Percentiles rank a stretch among this genome's conserved stretches.
phyloP scores from a whole-genome alignment of 2,329 filamentous ascomycete species.

The Elsinoe australis region DNA sequence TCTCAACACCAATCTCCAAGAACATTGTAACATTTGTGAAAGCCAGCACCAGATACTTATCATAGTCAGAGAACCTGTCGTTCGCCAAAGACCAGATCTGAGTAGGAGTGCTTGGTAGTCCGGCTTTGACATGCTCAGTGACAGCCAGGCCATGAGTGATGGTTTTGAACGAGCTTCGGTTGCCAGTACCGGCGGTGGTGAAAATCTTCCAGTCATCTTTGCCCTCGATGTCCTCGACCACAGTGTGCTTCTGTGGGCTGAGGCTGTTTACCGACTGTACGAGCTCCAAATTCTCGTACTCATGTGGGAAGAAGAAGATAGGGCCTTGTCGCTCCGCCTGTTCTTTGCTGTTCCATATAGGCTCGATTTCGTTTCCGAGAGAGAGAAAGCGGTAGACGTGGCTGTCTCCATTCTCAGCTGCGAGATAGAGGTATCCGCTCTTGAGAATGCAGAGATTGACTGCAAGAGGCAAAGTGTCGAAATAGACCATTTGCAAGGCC shows the following conservation, averaged over 20 bases:
- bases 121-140: constrained; percentile 90
- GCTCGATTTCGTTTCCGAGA: constrained; percentile 85
- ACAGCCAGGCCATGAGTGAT: constrained; percentile 90
- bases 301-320: constrained; percentile 76
- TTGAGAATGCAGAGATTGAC: constrained; percentile 86
- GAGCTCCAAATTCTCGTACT: constrained; percentile 71
- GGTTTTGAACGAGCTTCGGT: constrained; percentile 81
- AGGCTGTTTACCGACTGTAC: constrained; percentile 81
- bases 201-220: constrained; percentile 98
- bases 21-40: constrained; percentile 86
- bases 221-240: constrained; percentile 80
- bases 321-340: constrained; percentile 72
- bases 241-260: constrained; percentile 86
- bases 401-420: constrained; percentile 86
- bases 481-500: constrained; percentile 89
- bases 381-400: constrained; percentile 97
- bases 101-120: constrained; percentile 77
- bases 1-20: constrained; percentile 90
- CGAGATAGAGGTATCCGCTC: constrained; percentile 89
- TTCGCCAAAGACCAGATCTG: constrained; percentile 95
- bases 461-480: constrained; percentile 87
- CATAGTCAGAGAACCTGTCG: constrained; percentile 70
- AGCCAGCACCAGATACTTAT: constrained; percentile 92
- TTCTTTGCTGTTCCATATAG: constrained; percentile 72
- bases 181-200: constrained; percentile 79